These are phyloP conservation scores for Intubia oerlemansii DNA, from an alignment of 2,329 filamentous ascomycete species.

Conservation along the genomic window DNA sequence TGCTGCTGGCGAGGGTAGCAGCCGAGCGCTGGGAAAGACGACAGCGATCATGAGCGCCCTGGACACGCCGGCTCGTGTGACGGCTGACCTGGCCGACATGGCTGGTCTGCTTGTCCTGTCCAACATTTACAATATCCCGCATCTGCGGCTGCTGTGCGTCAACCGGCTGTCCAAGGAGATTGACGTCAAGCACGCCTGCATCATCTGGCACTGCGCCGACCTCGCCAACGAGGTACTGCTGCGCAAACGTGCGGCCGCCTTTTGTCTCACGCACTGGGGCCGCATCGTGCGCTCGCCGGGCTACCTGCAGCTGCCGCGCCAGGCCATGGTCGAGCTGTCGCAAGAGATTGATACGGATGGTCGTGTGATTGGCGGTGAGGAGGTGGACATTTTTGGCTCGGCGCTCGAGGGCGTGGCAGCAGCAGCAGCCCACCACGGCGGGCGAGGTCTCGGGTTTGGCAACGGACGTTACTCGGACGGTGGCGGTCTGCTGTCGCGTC, in stretches of 20 bases:
- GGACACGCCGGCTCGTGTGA: conserved; percentile 37
- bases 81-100: conserved; percentile 62
- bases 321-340: conserved; percentile 71
- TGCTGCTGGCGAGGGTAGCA: background rate
- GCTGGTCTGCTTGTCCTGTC: conserved; percentile 92
- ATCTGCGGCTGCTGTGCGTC: conserved; percentile 74
- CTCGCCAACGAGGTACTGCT: conserved; percentile 88
- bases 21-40: background rate
- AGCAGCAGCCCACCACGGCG: no score
- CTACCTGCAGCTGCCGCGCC: conserved; percentile 60
- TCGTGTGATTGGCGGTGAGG: conserved; percentile 73
- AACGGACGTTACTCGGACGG: conserved; percentile 18
- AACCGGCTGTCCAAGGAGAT: conserved; percentile 78
- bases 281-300: conserved; percentile 75
- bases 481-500: conserved; percentile 15
- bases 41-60: conserved; percentile 7
- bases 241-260: conserved; percentile 65
- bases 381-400: conserved; percentile 38
- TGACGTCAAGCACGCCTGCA: conserved; percentile 83
- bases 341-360: conserved; percentile 88
- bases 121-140: conserved; percentile 93
- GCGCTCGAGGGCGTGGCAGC: conserved; percentile 23
- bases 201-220: conserved; percentile 87
- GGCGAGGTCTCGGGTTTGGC: no score
- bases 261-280: conserved; percentile 89